phyloP scores from a whole-genome alignment of 345 rosid species.

The Adansonia digitata region DNA sequence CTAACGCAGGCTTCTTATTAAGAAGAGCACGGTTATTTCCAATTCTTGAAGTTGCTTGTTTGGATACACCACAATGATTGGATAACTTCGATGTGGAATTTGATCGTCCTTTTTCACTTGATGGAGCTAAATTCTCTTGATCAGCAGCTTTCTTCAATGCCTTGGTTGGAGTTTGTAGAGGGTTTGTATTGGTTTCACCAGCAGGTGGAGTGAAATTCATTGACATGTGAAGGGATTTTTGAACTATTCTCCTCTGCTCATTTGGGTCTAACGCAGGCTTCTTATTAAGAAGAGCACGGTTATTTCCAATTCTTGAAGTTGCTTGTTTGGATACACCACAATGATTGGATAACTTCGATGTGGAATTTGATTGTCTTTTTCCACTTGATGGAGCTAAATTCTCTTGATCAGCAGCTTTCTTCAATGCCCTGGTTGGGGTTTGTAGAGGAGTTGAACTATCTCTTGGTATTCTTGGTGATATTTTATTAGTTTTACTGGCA shows the following conservation, averaged over 20 bases:
- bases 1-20: constrained; percentile 22
- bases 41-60: constrained; percentile 26
- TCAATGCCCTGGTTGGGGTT: constrained; percentile 31
- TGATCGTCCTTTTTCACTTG: not conserved
- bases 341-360: constrained; percentile 2
- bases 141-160: constrained; percentile 22
- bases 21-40: constrained; percentile 12
- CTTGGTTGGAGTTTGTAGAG: constrained; percentile 28
- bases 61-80: constrained; percentile 15
- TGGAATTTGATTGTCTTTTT: not conserved
- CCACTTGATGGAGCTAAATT: constrained; percentile 5
- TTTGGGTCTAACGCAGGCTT: constrained; percentile 14
- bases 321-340: constrained; percentile 19
- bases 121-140: constrained; percentile 7
- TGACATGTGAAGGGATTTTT: constrained; percentile 41
- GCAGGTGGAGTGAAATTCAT: constrained; percentile 35
- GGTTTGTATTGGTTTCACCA: constrained; percentile 24
- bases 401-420: constrained; percentile 13
- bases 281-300: constrained; percentile 17
- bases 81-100: not conserved
- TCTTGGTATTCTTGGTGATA: constrained; percentile 27
- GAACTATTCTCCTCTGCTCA: constrained; percentile 22
- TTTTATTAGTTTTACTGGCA: constrained; percentile 26
- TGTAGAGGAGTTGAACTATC: constrained; percentile 25
- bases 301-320: constrained; percentile 28